These are phyloP conservation scores for Tylopilus sp. DNA, from an alignment of 1,284 basidiomycete species.

Conservation along the genomic window DNA sequence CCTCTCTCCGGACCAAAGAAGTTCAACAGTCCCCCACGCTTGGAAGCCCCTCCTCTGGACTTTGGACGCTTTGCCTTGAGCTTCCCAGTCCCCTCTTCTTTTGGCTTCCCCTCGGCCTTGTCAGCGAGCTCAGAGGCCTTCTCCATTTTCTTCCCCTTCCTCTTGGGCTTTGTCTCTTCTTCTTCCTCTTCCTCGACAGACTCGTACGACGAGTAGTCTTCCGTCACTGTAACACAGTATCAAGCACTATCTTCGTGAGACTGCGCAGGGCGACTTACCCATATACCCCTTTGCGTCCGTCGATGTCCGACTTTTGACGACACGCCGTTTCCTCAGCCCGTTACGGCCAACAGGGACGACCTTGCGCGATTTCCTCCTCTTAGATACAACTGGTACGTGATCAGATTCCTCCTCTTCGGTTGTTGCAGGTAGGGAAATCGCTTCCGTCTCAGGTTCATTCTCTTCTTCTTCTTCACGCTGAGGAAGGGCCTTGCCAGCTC, in stretches of 20 bases:
- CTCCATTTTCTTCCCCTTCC: slow-evolving; percentile 25
- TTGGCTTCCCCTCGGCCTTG: slow-evolving; percentile 26
- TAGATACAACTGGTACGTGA: slow-evolving; percentile 39
- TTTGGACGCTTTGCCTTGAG: slow-evolving; percentile 20
- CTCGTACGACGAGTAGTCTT: slow-evolving; percentile 78
- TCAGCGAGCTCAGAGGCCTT: slow-evolving; percentile 27
- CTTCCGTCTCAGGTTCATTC: slow-evolving; percentile 12
- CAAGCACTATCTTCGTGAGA: neutral
- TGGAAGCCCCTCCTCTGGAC: slow-evolving; percentile 18
- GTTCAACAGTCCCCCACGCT: slow-evolving; percentile 32
- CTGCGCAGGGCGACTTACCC: slow-evolving; percentile 41
- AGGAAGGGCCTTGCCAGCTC: slow-evolving; percentile 7
- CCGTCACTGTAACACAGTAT: slow-evolving; percentile 46
- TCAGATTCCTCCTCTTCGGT: slow-evolving; percentile 32
- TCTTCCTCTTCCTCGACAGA: slow-evolving; percentile 62
- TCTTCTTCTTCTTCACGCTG: slow-evolving; percentile 22
- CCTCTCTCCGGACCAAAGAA: slow-evolving; percentile 33
- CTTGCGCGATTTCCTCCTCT: slow-evolving; percentile 55
- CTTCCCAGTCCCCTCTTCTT: slow-evolving; percentile 17
- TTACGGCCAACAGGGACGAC: slow-evolving; percentile 64
- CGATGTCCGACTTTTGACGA: slow-evolving; percentile 53
- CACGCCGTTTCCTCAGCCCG: slow-evolving; percentile 66
- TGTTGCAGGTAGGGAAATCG: slow-evolving; percentile 19
- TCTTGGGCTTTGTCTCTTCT: slow-evolving; percentile 31
- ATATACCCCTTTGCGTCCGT: slow-evolving; percentile 68